Percentiles rank a stretch among this genome's conserved stretches.
Evolutionary conservation across 495 filamentous ascomycete species (phyloP).

Genomic region (Gamarada debralockiae): DNA sequence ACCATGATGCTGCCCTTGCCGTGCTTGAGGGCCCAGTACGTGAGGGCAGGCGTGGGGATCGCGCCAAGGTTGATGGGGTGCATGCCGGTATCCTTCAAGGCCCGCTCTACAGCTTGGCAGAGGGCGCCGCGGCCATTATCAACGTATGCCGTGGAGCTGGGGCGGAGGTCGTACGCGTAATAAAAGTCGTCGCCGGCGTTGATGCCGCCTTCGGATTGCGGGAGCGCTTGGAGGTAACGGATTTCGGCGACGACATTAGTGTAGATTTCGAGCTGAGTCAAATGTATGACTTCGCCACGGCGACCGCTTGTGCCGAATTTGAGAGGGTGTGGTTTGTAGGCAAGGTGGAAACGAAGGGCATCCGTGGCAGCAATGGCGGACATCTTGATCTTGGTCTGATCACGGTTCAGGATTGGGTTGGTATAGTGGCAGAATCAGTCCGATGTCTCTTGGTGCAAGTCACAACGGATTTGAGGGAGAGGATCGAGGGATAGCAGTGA

Average conservation of each 20-base stretch:
- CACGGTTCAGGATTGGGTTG: not conserved
- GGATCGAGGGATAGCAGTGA: too few relatives aligned
- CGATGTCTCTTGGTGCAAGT: too few relatives aligned
- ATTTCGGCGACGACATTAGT: slow-evolving; percentile 12
- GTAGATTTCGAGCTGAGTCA: slow-evolving; percentile 14
- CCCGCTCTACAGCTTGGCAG: slow-evolving; percentile 7
- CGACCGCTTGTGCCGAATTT: slow-evolving; percentile 11
- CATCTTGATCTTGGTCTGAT: slow-evolving; percentile 2
- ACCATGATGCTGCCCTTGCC: slow-evolving; percentile 12
- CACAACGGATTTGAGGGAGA: too few relatives aligned
- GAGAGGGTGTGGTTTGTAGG: slow-evolving; percentile 10
- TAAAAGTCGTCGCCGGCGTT: slow-evolving; percentile 10
- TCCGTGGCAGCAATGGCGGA: slow-evolving; percentile 2
- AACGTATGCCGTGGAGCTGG: slow-evolving; percentile 5
- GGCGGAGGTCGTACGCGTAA: slow-evolving; percentile 9
- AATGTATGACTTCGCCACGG: slow-evolving; percentile 8
- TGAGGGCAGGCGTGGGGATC: slow-evolving; percentile 9
- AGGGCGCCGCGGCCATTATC: slow-evolving; percentile 9
- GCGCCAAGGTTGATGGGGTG: slow-evolving; percentile 7
- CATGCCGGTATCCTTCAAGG: slow-evolving; percentile 10
- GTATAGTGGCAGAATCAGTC: not conserved
- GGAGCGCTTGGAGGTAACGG: slow-evolving; percentile 10
- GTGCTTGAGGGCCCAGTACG: slow-evolving; percentile 7
- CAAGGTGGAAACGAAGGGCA: slow-evolving; percentile 5
- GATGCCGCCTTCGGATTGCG: slow-evolving; percentile 4